Evolutionary conservation across 129 eudicot species (phyloP), one percentile per base, ranked within the genome.

Genomic region (Chrysanthemum seticuspe): DNA sequence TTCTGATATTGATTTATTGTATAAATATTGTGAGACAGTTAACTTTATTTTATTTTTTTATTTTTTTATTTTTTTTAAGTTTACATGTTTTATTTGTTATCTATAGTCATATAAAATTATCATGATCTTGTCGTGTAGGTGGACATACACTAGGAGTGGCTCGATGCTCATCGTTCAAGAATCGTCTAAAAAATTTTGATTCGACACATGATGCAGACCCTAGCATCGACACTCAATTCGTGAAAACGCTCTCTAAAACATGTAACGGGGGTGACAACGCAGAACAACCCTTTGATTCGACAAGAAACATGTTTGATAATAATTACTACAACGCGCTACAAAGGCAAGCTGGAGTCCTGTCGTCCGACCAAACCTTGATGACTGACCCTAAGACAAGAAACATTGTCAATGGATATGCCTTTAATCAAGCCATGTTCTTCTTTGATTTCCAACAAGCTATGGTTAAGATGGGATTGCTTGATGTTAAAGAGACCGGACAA

Each of bases 141-240:
- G 99, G 85, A 25, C 99, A 94, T 68, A 94, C 99, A 10, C 84
- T 94, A 14, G 99, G 99, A 76, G 94, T 86, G 76, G 97, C 99
- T 48, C 90, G 97, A 66, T 94, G 99, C 52, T 78, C 97, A 27
- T 87, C 99, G 3, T 94, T 94, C 89, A 94, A 94, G 83, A 76
- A 78, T 76, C 76, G 99, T 45, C 58, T 94, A 65, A 82, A 81
- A 45, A 87, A 73, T 70, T 84, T 89, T 44, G 96, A 87, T 75
- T 62, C 91, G 9, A 89, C 86, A 9, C 80, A 91, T 23, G 83
- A 89, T 11, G 82, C 78, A 54, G 98, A 92, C 58, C 98, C 98
- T 6, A 86, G 51, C 52, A 27, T 94, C 0, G 88, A 90, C 67
- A 49, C 91, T 0, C 79, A 79, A 14, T 94, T 94, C 31, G 83